A percentile compares a stretch with the other conserved stretches of the same genome.
These are phyloP conservation scores for Silene coronaria DNA, from an alignment of 179 eudicot species.

Conservation along the genomic window DNA sequence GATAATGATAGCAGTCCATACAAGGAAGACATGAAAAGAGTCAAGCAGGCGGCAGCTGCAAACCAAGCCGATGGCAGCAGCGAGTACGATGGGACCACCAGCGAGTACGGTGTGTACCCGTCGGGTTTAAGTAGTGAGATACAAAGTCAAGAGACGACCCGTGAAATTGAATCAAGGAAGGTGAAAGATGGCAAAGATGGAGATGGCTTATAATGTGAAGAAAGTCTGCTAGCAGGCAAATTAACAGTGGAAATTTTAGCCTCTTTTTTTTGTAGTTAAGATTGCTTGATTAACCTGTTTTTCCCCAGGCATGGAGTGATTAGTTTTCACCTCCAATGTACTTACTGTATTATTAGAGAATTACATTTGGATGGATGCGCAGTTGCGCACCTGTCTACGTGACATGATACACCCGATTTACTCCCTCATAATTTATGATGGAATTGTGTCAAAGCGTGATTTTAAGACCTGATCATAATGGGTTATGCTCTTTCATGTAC, in stretches of 20 bases:
- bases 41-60: constrained; percentile 52
- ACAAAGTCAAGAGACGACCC: constrained; percentile 37
- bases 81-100: constrained; percentile 67
- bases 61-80: constrained; percentile 70
- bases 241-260: constrained; percentile 4
- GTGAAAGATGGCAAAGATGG: constrained; percentile 23
- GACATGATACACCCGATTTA: too few relatives aligned
- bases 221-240: neutral
- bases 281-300: too few relatives aligned
- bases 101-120: constrained; percentile 66
- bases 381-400: too few relatives aligned
- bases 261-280: neutral
- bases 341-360: too few relatives aligned
- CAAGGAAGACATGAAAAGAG: constrained; percentile 67
- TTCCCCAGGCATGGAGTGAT: too few relatives aligned
- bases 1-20: constrained; percentile 68
- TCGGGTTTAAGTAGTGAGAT: constrained; percentile 78
- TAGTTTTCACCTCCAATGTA: too few relatives aligned
- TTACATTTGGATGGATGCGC: too few relatives aligned
- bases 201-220: constrained; percentile 20
- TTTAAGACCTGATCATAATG: too few relatives aligned
- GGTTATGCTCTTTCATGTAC: too few relatives aligned
- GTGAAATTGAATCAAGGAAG: constrained; percentile 55
- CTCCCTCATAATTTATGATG: too few relatives aligned
- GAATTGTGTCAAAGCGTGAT: too few relatives aligned